Evolutionary conservation across 2,329 filamentous ascomycete species (phyloP).

Genomic region (Cadophora sp.): DNA sequence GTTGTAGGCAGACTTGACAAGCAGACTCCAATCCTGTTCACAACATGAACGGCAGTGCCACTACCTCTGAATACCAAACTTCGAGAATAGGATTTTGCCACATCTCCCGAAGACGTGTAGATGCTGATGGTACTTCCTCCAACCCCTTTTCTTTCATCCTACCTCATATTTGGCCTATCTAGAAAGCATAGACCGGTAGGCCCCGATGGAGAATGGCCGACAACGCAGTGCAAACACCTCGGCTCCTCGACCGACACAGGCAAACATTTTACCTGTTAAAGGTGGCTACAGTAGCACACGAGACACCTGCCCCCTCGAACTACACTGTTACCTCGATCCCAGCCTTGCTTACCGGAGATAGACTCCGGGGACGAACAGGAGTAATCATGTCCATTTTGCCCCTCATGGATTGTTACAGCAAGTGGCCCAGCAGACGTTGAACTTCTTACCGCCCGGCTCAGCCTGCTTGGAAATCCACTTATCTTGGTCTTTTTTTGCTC

Average conservation of each 20-base stretch:
- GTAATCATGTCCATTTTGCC: not conserved
- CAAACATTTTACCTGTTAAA: not conserved
- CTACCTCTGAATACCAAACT: too few species aligned
- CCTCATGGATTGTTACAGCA: not conserved
- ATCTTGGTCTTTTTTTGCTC: not conserved
- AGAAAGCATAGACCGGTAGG: not conserved
- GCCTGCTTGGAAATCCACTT: not conserved
- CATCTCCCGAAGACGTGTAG: too few species aligned
- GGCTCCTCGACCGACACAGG: not conserved
- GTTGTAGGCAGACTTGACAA: not conserved
- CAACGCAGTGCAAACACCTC: conserved; percentile 1
- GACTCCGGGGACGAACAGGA: not conserved
- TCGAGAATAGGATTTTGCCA: too few species aligned
- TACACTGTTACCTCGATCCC: not conserved
- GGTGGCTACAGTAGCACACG: too few species aligned
- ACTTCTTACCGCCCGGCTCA: not conserved
- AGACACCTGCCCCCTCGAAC: not conserved
- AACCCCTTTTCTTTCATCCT: too few species aligned
- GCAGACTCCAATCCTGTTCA: not conserved
- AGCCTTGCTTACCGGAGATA: not conserved
- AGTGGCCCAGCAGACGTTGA: not conserved
- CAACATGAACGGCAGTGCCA: too few species aligned
- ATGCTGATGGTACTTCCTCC: too few species aligned
- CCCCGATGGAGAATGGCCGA: not conserved
- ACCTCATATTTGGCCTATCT: not conserved